These are phyloP conservation scores for Cicer judaicum DNA, from an alignment of 306 rosid species.

Conservation along the genomic window DNA sequence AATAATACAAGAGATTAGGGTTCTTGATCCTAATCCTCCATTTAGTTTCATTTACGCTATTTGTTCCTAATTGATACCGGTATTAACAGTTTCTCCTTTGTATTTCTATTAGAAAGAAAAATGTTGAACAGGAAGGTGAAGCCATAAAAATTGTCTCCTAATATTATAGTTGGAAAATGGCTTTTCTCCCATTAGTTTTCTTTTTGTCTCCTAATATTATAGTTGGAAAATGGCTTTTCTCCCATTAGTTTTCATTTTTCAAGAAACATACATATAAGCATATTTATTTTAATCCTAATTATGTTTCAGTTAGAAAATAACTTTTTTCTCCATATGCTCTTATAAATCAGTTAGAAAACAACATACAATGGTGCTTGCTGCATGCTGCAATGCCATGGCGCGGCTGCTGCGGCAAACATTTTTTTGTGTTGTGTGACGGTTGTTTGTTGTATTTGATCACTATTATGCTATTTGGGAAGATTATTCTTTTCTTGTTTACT, in stretches of 20 bases:
- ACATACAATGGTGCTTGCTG: too few relatives aligned
- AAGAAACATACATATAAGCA: background rate
- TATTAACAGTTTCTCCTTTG: background rate
- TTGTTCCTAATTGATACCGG: too few relatives aligned
- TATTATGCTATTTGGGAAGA: slow-evolving; percentile 5
- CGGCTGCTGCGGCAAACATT: slow-evolving; percentile 48
- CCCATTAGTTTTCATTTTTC: background rate
- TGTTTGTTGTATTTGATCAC: background rate
- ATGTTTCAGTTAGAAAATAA: background rate
- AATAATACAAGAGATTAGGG: too few relatives aligned
- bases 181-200: background rate
- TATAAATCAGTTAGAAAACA: background rate
- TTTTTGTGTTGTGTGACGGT: slow-evolving; percentile 38
- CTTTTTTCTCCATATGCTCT: background rate
- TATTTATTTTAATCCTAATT: background rate
- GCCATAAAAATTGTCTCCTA: background rate
- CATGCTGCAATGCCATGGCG: background rate
- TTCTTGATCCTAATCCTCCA: too few relatives aligned
- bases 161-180: too few relatives aligned
- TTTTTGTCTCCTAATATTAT: background rate
- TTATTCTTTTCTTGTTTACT: slow-evolving; percentile 50
- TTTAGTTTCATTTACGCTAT: too few relatives aligned
- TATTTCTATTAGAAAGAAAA: background rate
- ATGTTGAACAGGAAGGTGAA: background rate
- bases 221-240: too few relatives aligned